Conservation (phyloP, 169 alveolate species). For the Plasmodium blacklocki region DNA sequence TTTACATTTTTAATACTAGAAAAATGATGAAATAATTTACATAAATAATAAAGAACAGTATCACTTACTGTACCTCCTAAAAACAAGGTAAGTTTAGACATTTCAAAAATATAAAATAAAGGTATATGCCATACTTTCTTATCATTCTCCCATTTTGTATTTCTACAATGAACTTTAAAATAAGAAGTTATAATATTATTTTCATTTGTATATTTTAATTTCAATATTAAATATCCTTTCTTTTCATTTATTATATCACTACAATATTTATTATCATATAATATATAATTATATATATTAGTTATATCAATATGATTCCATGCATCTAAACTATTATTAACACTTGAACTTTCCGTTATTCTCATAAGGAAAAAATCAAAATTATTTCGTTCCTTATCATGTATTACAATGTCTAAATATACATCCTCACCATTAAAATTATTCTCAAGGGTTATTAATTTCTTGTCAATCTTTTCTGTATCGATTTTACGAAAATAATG, state of each 20-base stretch:
- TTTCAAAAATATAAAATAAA: conserved; percentile 53
- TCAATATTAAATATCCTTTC: conserved; percentile 50
- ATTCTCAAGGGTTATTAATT: conserved; percentile 23
- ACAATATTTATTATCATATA: conserved; percentile 41
- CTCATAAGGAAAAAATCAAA: conserved; percentile 46
- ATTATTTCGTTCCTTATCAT: conserved; percentile 66
- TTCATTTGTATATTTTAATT: conserved; percentile 64
- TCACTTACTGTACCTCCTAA: conserved; percentile 66
- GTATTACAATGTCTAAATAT: conserved; percentile 28
- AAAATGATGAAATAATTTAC: conserved; percentile 55
- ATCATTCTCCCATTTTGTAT: conserved; percentile 61
- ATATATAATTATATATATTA: conserved; percentile 43
- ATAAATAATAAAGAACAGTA: conserved; percentile 40
- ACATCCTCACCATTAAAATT: conserved; percentile 30
- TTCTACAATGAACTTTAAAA: conserved; percentile 65
- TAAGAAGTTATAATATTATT: conserved; percentile 60
- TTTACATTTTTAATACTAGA: conserved; percentile 22
- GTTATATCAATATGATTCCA: conserved; percentile 41
- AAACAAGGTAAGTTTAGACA: conserved; percentile 38
- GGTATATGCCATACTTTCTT: conserved; percentile 73
- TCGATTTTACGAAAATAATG: conserved; percentile 62
- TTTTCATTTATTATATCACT: conserved; percentile 32
- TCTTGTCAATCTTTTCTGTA: conserved; percentile 9
- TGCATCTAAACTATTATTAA: conserved; percentile 13
- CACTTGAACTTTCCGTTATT: conserved; percentile 13